phyloP scores from a whole-genome alignment of 176 grass and related monocot species.

The Elaeis guineensis region DNA sequence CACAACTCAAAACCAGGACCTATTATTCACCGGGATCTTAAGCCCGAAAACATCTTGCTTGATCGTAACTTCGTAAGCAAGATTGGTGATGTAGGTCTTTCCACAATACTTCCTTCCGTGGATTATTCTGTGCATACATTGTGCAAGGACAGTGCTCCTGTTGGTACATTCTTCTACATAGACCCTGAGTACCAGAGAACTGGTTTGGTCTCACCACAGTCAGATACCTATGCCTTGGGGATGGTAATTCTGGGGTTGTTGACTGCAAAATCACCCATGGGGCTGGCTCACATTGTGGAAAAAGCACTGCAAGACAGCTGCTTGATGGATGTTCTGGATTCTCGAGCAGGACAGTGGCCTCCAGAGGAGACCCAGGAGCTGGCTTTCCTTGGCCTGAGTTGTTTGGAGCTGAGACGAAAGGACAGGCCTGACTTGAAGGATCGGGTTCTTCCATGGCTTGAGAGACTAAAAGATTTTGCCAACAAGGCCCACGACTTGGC shows the following conservation, averaged over 20 bases:
- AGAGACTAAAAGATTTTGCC: conserved; percentile 10
- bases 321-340: conserved; percentile 12
- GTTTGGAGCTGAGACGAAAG: conserved; percentile 17
- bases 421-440: conserved; percentile 13
- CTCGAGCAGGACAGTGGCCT: conserved; percentile 9
- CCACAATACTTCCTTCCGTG: conserved; percentile 46
- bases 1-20: conserved; percentile 63
- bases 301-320: conserved; percentile 2
- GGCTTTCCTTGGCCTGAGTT: conserved; percentile 7
- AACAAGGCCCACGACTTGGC: background rate
- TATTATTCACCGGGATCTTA: conserved; percentile 90
- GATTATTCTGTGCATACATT: conserved; percentile 22
- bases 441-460: conserved; percentile 10
- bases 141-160: conserved; percentile 54
- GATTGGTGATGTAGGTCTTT: conserved; percentile 80
- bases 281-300: conserved; percentile 3
- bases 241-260: conserved; percentile 23
- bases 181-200: conserved; percentile 82
- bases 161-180: conserved; percentile 88
- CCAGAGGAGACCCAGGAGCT: conserved; percentile 2
- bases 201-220: conserved; percentile 17
- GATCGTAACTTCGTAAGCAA: conserved; percentile 64
- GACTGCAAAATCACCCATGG: conserved; percentile 22
- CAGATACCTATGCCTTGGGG: conserved; percentile 20
- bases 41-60: conserved; percentile 86